Percentiles rank a stretch among this genome's conserved stretches.
These are phyloP conservation scores for Fusarium vanettenii DNA, from an alignment of 2,329 filamentous ascomycete genomes.

Conservation along the genomic window DNA sequence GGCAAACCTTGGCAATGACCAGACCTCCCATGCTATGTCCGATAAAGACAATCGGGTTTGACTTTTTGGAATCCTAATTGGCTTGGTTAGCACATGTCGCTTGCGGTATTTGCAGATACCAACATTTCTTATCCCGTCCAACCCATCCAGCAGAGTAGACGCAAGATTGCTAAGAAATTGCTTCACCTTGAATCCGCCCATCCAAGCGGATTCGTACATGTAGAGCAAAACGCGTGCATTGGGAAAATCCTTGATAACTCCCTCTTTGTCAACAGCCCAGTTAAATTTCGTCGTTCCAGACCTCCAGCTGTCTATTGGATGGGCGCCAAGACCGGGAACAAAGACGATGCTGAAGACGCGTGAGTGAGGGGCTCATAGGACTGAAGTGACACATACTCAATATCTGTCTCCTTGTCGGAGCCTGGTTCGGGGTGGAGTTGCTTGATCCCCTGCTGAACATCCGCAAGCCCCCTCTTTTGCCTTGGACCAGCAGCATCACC, in stretches of 20 bases:
- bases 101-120: neutral
- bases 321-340: slow-evolving; percentile 54
- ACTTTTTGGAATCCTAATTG: neutral
- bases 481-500: slow-evolving; percentile 5
- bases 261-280: slow-evolving; percentile 52
- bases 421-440: slow-evolving; percentile 50
- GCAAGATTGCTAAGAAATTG: slow-evolving; percentile 55
- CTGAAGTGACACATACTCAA: slow-evolving; percentile 44
- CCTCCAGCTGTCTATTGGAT: slow-evolving; percentile 54
- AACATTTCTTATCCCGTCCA: slow-evolving; percentile 52
- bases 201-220: slow-evolving; percentile 57
- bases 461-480: slow-evolving; percentile 49
- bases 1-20: slow-evolving; percentile 54
- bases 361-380: neutral
- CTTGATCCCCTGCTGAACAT: slow-evolving; percentile 53
- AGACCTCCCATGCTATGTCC: slow-evolving; percentile 59
- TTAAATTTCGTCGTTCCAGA: slow-evolving; percentile 52
- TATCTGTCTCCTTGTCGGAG: slow-evolving; percentile 45
- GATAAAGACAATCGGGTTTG: slow-evolving; percentile 56
- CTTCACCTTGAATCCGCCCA: slow-evolving; percentile 53
- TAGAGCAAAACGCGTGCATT: slow-evolving; percentile 54
- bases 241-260: slow-evolving; percentile 53
- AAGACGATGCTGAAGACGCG: slow-evolving; percentile 50
- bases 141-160: slow-evolving; percentile 49
- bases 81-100: neutral